These are phyloP conservation scores for Didymella glomerata DNA, from an alignment of 2,329 filamentous ascomycete genomes.

Conservation along the genomic window DNA sequence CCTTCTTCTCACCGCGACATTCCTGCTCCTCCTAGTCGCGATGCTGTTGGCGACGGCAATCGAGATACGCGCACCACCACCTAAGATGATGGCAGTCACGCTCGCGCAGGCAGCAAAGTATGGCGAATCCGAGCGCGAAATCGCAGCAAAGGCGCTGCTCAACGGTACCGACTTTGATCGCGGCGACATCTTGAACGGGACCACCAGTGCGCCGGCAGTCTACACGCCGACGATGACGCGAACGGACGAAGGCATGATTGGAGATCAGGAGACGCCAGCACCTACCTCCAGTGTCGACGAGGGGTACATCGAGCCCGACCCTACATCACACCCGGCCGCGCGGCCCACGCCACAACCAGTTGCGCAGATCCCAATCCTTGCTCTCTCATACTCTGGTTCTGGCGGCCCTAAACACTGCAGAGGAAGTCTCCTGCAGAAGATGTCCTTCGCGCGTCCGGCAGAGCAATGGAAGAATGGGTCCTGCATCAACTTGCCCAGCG, in stretches of 20 bases:
- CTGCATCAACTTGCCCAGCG: constrained; percentile 43
- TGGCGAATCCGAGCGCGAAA: constrained; percentile 25
- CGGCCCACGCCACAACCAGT: constrained; percentile 23
- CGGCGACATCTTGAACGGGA: constrained; percentile 37
- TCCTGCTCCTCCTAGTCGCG: constrained; percentile 41
- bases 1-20: constrained; percentile 36
- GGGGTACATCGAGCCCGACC: constrained; percentile 33
- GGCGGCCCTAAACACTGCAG: constrained; percentile 49
- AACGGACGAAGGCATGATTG: constrained; percentile 39
- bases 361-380: constrained; percentile 41
- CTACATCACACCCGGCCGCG: constrained; percentile 14
- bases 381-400: constrained; percentile 44
- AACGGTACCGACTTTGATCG: constrained; percentile 44
- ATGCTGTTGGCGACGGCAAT: constrained; percentile 41
- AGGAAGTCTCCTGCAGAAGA: constrained; percentile 40
- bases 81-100: constrained; percentile 34
- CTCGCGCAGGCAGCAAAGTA: constrained; percentile 42
- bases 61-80: constrained; percentile 37
- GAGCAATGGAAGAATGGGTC: constrained; percentile 42
- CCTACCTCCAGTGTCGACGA: constrained; percentile 31
- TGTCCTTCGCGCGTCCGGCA: constrained; percentile 36
- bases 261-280: constrained; percentile 29
- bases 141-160: constrained; percentile 36
- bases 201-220: constrained; percentile 26
- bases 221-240: constrained; percentile 30